Base-by-base conservation (phyloP, 2,329 filamentous ascomycete species). In the Colletotrichum gigasporum region DNA sequence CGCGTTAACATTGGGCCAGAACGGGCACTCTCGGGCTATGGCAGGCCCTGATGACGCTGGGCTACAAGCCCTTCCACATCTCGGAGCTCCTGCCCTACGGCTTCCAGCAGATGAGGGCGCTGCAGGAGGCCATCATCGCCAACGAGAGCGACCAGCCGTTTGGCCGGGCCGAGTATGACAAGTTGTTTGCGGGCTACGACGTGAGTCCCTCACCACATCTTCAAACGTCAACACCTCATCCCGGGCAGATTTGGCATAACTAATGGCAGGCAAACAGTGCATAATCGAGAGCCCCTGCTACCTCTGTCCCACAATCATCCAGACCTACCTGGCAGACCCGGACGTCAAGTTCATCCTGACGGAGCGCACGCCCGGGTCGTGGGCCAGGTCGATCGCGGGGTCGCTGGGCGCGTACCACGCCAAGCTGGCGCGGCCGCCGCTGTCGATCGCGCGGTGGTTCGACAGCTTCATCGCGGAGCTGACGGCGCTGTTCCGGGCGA, bases 181-280 rank as follows among this genome's bases (percentile, higher is more conserved):
- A 79, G 67, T 78, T 77, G 72, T 74, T 78, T 24, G 75, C 74
- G 24, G 71, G 75, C 20, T 78, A 78, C 44, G 76, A 79, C 58
- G 78, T 64, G 16, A 42, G 60, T 42, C 9, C 4, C 5, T 4
- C 3, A 2, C 16, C 1, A 20, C 5, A 39, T n/a, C n/a, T n/a
- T n/a, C 14, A 3, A 20, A 9, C n/a, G n/a, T n/a, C n/a, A n/a
- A n/a, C n/a, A n/a, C n/a, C n/a, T n/a, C n/a, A n/a, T n/a, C n/a
- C n/a, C n/a, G n/a, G n/a, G n/a, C n/a, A n/a, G n/a, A n/a, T n/a
- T n/a, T n/a, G n/a, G n/a, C n/a, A n/a, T n/a, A n/a, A n/a, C n/a
- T n/a, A n/a, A n/a, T n/a, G n/a, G n/a, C n/a, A n/a, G n/a, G 3
- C 8, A 1, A 9, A 7, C 7, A 64, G 61, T 64, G 48, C 28